Conservation (phyloP, 1,139 yeast species). For the Yamadazyma atlantica region DNA sequence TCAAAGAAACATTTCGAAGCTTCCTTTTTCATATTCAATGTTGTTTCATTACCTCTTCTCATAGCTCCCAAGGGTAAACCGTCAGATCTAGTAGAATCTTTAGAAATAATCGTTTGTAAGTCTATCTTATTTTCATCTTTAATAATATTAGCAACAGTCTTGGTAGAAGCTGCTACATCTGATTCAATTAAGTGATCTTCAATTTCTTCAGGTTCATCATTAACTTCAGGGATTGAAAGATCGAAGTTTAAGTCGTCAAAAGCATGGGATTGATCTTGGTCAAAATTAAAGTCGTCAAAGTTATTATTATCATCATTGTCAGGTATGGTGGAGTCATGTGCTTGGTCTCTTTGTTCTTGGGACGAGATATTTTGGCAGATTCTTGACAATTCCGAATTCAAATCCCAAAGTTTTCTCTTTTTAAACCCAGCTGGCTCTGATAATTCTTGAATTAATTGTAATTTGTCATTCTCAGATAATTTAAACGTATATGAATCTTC, state of each 20-base stretch:
- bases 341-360: slow-evolving; percentile 23
- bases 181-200: slow-evolving; percentile 7
- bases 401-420: slow-evolving; percentile 36
- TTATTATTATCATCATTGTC: slow-evolving; percentile 19
- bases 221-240: slow-evolving; percentile 37
- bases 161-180: slow-evolving; percentile 12
- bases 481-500: slow-evolving; percentile 23
- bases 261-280: slow-evolving; percentile 13
- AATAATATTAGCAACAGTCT: slow-evolving; percentile 12
- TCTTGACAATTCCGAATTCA: slow-evolving; percentile 29
- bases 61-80: slow-evolving; percentile 31
- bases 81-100: slow-evolving; percentile 24
- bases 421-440: slow-evolving; percentile 26
- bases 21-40: slow-evolving; percentile 47
- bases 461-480: slow-evolving; percentile 34
- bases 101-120: slow-evolving; percentile 43
- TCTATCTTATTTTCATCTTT: slow-evolving; percentile 9
- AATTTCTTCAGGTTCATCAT: slow-evolving; percentile 16
- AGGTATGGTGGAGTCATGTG: slow-evolving; percentile 17
- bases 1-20: slow-evolving; percentile 83
- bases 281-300: slow-evolving; percentile 33
- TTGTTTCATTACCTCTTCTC: slow-evolving; percentile 17
- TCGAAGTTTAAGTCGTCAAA: slow-evolving; percentile 36
- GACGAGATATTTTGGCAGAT: slow-evolving; percentile 31
- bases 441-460: slow-evolving; percentile 36